phyloP scores from a whole-genome alignment of 306 rosid genomes.

The Aeschynomene evenia region DNA sequence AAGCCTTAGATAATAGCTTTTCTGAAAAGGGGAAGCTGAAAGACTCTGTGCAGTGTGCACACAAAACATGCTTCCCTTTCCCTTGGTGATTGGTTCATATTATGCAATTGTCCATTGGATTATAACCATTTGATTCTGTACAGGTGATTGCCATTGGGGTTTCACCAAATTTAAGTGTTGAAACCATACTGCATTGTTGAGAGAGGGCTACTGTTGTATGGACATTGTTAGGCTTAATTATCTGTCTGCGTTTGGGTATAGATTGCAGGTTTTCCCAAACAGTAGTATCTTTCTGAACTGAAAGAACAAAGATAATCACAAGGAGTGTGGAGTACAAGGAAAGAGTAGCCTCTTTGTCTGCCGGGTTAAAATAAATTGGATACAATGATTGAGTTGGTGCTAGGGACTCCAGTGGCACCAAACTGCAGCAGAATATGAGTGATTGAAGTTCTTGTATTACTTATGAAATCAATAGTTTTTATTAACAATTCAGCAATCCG shows the following conservation, averaged over 20 bases:
- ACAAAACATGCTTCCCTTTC: not conserved
- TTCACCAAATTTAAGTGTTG: not conserved
- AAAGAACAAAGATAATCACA: not conserved
- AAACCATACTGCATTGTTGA: not conserved
- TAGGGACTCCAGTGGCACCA: not conserved
- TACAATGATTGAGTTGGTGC: conserved; percentile 16
- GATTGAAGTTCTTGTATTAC: not conserved
- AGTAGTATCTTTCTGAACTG: conserved; percentile 16
- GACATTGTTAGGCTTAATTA: not conserved
- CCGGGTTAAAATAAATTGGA: conserved; percentile 15
- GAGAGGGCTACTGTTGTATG: not conserved
- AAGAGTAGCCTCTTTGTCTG: not conserved
- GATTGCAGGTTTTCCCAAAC: conserved; percentile 8
- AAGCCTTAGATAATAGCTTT: not conserved
- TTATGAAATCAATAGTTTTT: not conserved
- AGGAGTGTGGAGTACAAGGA: not conserved
- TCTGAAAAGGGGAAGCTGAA: conserved; percentile 1
- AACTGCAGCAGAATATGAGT: not conserved
- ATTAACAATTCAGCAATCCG: no score
- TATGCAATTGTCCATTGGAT: not conserved
- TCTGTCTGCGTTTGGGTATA: not conserved
- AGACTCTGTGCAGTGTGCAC: not conserved
- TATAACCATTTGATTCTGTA: conserved; percentile 8
- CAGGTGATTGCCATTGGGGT: not conserved
- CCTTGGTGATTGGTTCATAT: not conserved